Evolutionary conservation across 2,329 filamentous ascomycete genomes (phyloP), one percentile per base, ranked within the genome.

Genomic region (Gaeumannomyces sp.): DNA sequence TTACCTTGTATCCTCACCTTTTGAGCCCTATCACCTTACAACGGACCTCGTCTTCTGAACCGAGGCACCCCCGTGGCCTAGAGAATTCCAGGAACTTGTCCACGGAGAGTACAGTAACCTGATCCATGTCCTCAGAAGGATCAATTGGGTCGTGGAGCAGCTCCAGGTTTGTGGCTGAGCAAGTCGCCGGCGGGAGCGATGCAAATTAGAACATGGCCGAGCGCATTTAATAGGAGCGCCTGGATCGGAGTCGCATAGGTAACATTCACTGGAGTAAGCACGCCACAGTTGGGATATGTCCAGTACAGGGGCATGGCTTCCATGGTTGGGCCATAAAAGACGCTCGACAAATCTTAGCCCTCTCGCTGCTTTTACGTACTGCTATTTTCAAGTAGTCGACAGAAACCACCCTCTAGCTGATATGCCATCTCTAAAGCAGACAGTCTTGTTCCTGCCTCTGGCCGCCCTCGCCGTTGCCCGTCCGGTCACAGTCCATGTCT

Each of bases 71-170:
- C 35, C 13, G 35, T 38, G 14, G 35, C 35, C 35, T 38, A 14
- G 38, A 45, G 38, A 45, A 19, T 45, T 19, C 35, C 13, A 38
- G 33, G 11, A 38, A 38, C 35, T 16, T 6, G 38, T 45, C 35
- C 38, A 19, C 16, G 38, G 38, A 45, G 38, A 45, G 16, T 45
- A 45, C 38, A 45, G 38, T 45, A 53, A 53, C 45, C 10, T 10
- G 22, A 53, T 50, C 22, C 19, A 14, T 53, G 45, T n/a, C 19
- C 45, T 53, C 22, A 50, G 22, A 50, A 25, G 19, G 45, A 53
- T 53, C 45, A 53, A 53, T 22, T 53, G 22, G 45, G n/a, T n/a
- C 68, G 68, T 68, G 31, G 1, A 38, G 22, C 45, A 50, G n/a
- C 27, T 27, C 14, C 50, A 25, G 25, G 14, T 58, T 50, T 16